Evolutionary conservation across 208 protist genomes (phyloP).

Genomic region (Dictyostelium gargantuum): DNA sequence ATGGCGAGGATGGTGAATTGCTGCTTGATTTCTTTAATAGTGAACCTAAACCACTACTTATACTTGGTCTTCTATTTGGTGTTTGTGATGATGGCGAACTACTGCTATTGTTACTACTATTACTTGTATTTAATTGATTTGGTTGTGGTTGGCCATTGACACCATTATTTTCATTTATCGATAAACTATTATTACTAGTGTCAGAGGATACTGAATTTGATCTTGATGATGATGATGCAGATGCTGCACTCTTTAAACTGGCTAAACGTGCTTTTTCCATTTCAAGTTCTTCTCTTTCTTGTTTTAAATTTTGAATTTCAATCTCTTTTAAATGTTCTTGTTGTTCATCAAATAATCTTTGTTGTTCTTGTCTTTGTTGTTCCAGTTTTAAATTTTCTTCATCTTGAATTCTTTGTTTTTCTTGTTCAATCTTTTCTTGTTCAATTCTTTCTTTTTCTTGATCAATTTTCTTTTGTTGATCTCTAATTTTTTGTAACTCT

Average conservation of each 20-base stretch:
- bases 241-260: neutral
- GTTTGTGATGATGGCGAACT: neutral
- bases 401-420: neutral
- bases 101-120: neutral
- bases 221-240: neutral
- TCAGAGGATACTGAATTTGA: neutral
- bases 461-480: neutral
- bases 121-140: neutral
- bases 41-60: conserved; percentile 1
- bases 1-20: neutral
- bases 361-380: neutral
- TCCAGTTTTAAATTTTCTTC: neutral
- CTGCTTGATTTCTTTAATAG: conserved; percentile 8
- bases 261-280: neutral
- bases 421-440: neutral
- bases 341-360: neutral
- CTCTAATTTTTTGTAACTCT: neutral
- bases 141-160: too few relatives aligned
- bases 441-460: neutral
- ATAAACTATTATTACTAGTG: neutral
- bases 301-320: neutral
- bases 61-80: neutral
- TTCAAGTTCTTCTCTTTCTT: neutral
- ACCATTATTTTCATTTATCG: neutral
- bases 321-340: neutral